phyloP scores from a whole-genome alignment of 495 filamentous ascomycete genomes.

The Aspergillus ostianus region DNA sequence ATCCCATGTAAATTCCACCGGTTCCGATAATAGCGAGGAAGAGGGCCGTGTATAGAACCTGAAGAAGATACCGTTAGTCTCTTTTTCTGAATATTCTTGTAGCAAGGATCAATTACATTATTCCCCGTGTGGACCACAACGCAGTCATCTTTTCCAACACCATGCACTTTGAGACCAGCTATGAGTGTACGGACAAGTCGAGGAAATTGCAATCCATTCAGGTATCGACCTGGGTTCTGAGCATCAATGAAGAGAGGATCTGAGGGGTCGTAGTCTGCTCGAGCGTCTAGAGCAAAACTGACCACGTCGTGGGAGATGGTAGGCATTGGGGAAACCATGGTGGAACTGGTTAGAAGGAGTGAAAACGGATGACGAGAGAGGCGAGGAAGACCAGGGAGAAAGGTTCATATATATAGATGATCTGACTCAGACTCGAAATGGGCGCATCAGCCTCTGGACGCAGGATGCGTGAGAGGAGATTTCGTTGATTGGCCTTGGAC shows the following conservation, averaged over 20 bases:
- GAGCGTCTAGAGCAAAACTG: neutral
- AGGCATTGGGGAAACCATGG: neutral
- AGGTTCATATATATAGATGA: neutral
- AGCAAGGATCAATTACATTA: neutral
- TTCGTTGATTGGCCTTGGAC: too few species aligned
- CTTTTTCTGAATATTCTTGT: neutral
- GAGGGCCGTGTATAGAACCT: neutral
- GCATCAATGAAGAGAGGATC: neutral
- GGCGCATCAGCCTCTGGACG: neutral
- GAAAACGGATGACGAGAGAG: neutral
- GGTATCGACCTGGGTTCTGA: neutral
- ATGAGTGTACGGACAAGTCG: neutral
- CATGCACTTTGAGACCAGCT: neutral
- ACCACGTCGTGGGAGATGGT: neutral
- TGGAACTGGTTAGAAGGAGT: neutral
- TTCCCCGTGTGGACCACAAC: neutral
- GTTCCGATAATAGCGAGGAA: neutral
- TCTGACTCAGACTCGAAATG: too few species aligned
- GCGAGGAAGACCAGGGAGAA: neutral
- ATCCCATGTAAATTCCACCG: neutral
- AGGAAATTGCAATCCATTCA: neutral
- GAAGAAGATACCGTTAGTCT: neutral
- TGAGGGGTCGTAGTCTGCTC: neutral
- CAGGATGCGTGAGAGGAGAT: neutral
- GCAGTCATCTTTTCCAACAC: neutral